A percentile compares a stretch with the other conserved stretches of the same genome.
phyloP scores from a whole-genome alignment of 2,329 filamentous ascomycete species.

The Aspergillus sp. region DNA sequence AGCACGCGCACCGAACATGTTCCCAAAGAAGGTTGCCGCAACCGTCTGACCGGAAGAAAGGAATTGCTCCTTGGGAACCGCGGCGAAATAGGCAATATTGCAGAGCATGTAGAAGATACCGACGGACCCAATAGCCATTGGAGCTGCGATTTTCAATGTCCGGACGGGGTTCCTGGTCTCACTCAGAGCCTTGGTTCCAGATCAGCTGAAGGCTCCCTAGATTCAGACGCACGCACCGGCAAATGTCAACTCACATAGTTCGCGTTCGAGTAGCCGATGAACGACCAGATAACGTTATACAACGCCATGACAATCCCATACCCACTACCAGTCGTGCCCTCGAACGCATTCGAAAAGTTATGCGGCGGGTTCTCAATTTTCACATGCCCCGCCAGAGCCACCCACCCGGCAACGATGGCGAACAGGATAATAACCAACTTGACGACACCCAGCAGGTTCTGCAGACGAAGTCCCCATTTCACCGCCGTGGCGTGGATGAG shows the following conservation, averaged over 20 bases:
- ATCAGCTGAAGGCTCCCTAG: too few relatives aligned
- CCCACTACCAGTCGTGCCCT: slow-evolving; percentile 28
- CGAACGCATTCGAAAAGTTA: slow-evolving; percentile 33
- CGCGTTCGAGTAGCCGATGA: slow-evolving; percentile 53
- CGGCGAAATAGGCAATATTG: slow-evolving; percentile 53
- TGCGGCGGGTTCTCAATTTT: slow-evolving; percentile 27
- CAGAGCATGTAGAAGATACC: slow-evolving; percentile 49
- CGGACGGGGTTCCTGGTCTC: slow-evolving; percentile 51
- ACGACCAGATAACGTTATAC: slow-evolving; percentile 55
- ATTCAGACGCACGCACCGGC: background rate
- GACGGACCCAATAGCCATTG: slow-evolving; percentile 47
- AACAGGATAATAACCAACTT: slow-evolving; percentile 45
- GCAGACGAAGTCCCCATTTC: slow-evolving; percentile 41
- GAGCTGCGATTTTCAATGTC: slow-evolving; percentile 51
- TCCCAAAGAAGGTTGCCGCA: slow-evolving; percentile 51
- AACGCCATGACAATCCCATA: slow-evolving; percentile 51
- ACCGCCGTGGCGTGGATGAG: slow-evolving; percentile 41
- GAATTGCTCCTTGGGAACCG: slow-evolving; percentile 50
- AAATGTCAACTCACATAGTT: slow-evolving; percentile 45
- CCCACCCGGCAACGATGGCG: slow-evolving; percentile 37
- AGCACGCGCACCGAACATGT: slow-evolving; percentile 50
- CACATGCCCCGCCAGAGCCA: slow-evolving; percentile 33
- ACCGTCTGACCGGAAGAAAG: slow-evolving; percentile 46
- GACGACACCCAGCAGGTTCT: slow-evolving; percentile 43
- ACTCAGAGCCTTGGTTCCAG: slow-evolving; percentile 36